Evolutionary conservation across 495 filamentous ascomycete species (phyloP).

Genomic region (Penicillium desertorum): DNA sequence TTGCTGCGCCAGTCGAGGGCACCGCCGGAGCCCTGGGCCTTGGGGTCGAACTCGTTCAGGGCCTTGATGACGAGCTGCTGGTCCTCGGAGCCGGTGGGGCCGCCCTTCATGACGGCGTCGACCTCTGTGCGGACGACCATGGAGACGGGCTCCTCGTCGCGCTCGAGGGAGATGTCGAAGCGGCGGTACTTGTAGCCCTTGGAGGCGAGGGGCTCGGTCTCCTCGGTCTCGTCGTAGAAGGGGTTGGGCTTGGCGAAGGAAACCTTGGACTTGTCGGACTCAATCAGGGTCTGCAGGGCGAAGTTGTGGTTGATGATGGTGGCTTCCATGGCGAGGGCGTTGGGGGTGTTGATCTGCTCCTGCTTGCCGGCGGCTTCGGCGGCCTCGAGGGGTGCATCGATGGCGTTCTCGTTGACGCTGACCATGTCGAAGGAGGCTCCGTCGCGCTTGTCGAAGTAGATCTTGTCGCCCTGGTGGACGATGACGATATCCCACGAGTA

Average conservation of each 20-base stretch:
- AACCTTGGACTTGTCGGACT: slow-evolving; percentile 72
- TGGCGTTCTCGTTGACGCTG: slow-evolving; percentile 98
- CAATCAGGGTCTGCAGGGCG: slow-evolving; percentile 85
- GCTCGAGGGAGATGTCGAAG: slow-evolving; percentile 91
- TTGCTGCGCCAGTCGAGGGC: slow-evolving; percentile 96
- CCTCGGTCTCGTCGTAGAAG: slow-evolving; percentile 92
- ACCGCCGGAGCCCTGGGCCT: slow-evolving; percentile 90
- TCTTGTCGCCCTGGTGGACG: slow-evolving; percentile 83
- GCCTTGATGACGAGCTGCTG: slow-evolving; percentile 91
- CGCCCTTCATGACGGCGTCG: slow-evolving; percentile 88
- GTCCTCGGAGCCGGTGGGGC: slow-evolving; percentile 81
- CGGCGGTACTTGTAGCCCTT: slow-evolving; percentile 98
- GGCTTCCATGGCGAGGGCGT: slow-evolving; percentile 88
- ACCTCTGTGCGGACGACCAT: slow-evolving; percentile 94
- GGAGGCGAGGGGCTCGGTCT: slow-evolving; percentile 86
- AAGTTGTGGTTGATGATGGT: slow-evolving; percentile 99
- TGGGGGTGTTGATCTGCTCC: slow-evolving; percentile 88
- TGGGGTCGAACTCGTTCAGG: slow-evolving; percentile 97
- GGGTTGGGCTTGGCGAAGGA: slow-evolving; percentile 87
- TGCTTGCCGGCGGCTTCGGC: slow-evolving; percentile 79
- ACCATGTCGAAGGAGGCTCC: slow-evolving; percentile 92
- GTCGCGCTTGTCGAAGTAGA: slow-evolving; percentile 98
- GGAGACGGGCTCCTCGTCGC: slow-evolving; percentile 86
- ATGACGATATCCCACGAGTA: slow-evolving; percentile 99
- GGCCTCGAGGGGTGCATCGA: slow-evolving; percentile 86